Evolutionary conservation across 2,329 filamentous ascomycete genomes (phyloP), one percentile per base, ranked within the genome.

Genomic region (Diaporthe aspalathi): DNA sequence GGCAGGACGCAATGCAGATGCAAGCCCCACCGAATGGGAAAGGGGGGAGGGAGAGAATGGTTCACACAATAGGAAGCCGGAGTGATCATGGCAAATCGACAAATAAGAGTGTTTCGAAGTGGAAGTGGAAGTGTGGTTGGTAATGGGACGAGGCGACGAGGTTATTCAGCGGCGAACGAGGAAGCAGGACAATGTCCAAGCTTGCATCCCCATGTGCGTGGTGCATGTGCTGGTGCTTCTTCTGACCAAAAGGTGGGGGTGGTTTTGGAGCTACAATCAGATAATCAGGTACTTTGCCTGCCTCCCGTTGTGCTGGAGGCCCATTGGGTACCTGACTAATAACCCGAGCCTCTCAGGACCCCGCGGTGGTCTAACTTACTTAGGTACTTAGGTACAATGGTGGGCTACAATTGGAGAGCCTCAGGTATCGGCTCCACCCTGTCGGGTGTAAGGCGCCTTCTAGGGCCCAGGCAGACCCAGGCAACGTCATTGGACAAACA

Each of bases 401-500:
- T 49, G 43, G 43, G 27, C 43, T 65, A 29, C 60, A 65, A 65
- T 65, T 65, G 60, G 60, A 65, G 60, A 35, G n/a, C 16, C n/a
- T 38, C 14, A 32, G 49, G 27, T 8, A 50, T 11, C 8, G n/a
- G 45, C 60, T 38, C 60, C 60, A 50, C 60, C 27, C 60, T 65
- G 43, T 65, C 60, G 60, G 43, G n/a, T 65, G 49, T 50, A 63
- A 49, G 56, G 43, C 12, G 60, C 60, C 60, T 65, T 43, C 60
- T 29, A 65, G 45, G 49, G 16, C n/a, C 5, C 45, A 38, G 7
- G 7, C 45, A n/a, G n/a, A n/a, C n/a, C n/a, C n/a, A n/a, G n/a
- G n/a, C n/a, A 65, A 65, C 60, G 60, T 65, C 60, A 65, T 65
- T 65, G 43, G 60, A n/a, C 45, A 65, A 49, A 65, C 3, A n/a